Base-by-base conservation (phyloP, 2,329 filamentous ascomycete species). In the Diaporthe velutina region DNA sequence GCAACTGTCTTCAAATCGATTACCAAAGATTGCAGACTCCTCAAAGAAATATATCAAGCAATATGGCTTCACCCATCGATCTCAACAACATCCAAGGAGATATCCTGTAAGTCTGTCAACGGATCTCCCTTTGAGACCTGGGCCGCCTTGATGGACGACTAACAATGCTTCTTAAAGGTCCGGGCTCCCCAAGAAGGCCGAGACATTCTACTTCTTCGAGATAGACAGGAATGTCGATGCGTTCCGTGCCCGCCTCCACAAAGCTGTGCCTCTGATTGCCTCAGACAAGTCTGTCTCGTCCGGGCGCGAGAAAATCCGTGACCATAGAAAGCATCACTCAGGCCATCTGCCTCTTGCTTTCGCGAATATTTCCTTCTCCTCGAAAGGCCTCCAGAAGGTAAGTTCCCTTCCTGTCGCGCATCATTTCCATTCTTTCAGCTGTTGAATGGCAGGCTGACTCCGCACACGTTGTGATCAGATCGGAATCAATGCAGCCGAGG, bases 401-500 rank as follows among this genome's bases (percentile, higher is more conserved):
- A 71, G 78, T 73, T 13, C 3, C 33, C n/a, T 13, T 19, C 2
- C 17, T 17, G 28, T 9, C n/a, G 19, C 5, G 10, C 1, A 17
- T 1, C 4, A 6, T n/a, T 12, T 9, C 15, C 30, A 6, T 13
- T 4, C 3, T 52, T 15, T 13, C 38, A 55, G 1, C 8, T 13
- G 12, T 22, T 19, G 15, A 22, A 28, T 15, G 28, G 25, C 25
- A 25, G 10, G 38, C 58, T 67, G 48, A 73, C 71, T 66, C 9
- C 10, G 48, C 8, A 15, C 8, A 3, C 1, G n/a, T 73, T 5
- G 17, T 40, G 73, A 76, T 25, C 74, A 82, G 75, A 78, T 79
- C 22, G 80, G 80, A 10, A 78, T 82, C 38, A 77, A 73, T 55
- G 45, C 70, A 19, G 79, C 82, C n/a, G 76, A 80, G 15, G 81